Evolutionary conservation across 1,284 basidiomycete genomes (phyloP).

Genomic region (Macrocystidia cucumis): DNA sequence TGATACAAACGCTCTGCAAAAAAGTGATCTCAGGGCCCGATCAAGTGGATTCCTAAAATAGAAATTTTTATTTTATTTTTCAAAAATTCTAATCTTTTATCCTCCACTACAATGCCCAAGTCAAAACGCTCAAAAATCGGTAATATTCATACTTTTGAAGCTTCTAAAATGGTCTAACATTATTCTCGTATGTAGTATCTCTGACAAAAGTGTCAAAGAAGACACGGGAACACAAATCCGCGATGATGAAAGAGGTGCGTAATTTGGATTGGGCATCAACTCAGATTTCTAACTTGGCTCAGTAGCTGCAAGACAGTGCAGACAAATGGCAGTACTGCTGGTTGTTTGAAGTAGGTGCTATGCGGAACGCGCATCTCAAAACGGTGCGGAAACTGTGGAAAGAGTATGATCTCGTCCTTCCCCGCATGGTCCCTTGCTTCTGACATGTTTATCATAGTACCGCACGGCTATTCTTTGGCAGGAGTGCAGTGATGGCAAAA

Average conservation of each 20-base stretch:
- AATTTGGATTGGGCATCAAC: constrained; percentile 34
- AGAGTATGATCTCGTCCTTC: constrained; percentile 51
- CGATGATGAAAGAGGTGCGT: constrained; percentile 75
- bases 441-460: constrained; percentile 38
- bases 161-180: constrained; percentile 24
- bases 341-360: constrained; percentile 91
- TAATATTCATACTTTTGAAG: constrained; percentile 39
- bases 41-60: constrained; percentile 14
- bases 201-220: constrained; percentile 77
- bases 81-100: constrained; percentile 17
- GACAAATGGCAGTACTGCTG: constrained; percentile 94
- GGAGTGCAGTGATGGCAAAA: constrained; percentile 92
- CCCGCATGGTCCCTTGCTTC: constrained; percentile 5
- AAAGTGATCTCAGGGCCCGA: too few relatives aligned
- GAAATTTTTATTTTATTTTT: constrained; percentile 26
- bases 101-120: constrained; percentile 61
- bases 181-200: constrained; percentile 41
- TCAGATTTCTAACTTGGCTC: constrained; percentile 22
- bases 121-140: constrained; percentile 85
- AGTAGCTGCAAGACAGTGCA: constrained; percentile 64
- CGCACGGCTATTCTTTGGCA: constrained; percentile 90
- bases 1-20: too few relatives aligned
- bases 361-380: constrained; percentile 93
- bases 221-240: constrained; percentile 80
- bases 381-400: constrained; percentile 93